phyloP scores from a whole-genome alignment of 2,329 filamentous ascomycete genomes.

The Emergomyces orientalis region DNA sequence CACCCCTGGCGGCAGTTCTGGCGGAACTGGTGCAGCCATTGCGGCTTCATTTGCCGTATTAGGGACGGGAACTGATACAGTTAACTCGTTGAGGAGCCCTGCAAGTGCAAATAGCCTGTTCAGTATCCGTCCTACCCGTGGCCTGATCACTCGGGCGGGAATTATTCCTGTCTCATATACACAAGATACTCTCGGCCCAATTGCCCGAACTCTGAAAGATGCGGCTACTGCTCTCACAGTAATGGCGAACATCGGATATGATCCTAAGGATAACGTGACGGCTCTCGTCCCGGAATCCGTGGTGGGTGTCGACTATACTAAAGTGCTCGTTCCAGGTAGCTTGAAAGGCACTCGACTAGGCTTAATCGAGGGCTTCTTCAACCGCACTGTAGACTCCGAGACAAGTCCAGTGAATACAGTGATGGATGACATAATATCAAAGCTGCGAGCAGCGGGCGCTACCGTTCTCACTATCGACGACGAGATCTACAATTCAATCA shows the following conservation, averaged over 20 bases:
- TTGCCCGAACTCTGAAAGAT: constrained; percentile 44
- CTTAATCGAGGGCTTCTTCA: constrained; percentile 49
- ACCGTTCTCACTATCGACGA: constrained; percentile 43
- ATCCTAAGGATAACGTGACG: constrained; percentile 24
- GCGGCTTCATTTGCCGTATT: constrained; percentile 50
- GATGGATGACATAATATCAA: constrained; percentile 41
- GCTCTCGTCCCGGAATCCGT: constrained; percentile 35
- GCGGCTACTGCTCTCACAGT: constrained; percentile 44
- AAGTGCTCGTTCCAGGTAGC: constrained; percentile 26
- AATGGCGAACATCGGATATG: constrained; percentile 45
- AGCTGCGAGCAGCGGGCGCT: constrained; percentile 43
- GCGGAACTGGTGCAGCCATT: constrained; percentile 53
- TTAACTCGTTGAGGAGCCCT: constrained; percentile 54
- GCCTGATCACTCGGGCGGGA: constrained; percentile 43
- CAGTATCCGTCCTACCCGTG: constrained; percentile 49
- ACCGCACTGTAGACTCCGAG: constrained; percentile 43
- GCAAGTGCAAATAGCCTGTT: constrained; percentile 53
- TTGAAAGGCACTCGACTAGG: constrained; percentile 40
- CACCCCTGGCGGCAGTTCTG: constrained; percentile 57
- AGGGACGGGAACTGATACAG: constrained; percentile 52
- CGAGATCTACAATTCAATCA: constrained; percentile 44
- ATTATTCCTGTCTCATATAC: constrained; percentile 49
- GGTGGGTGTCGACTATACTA: constrained; percentile 40
- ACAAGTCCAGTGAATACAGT: constrained; percentile 49
- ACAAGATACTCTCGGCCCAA: constrained; percentile 49